phyloP scores from a whole-genome alignment of 2,329 filamentous ascomycete genomes.

The Berkeleyomyces basicola region DNA sequence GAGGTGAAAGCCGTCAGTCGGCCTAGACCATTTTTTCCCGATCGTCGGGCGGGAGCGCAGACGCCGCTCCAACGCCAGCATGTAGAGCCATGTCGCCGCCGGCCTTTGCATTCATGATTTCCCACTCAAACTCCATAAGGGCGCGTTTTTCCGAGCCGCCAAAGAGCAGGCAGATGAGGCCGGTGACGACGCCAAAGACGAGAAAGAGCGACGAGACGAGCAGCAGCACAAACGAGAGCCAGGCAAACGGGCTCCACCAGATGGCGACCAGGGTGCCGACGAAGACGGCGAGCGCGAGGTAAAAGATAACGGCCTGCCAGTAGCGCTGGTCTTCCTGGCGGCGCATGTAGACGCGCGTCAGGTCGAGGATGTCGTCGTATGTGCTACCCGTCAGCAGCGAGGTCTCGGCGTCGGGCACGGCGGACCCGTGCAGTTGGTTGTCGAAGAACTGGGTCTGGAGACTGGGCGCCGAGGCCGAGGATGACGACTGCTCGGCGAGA shows the following conservation, averaged over 20 bases:
- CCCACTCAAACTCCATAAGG: constrained; percentile 85
- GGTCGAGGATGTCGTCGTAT: constrained; percentile 52
- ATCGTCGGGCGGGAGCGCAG: neutral
- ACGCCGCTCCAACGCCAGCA: neutral
- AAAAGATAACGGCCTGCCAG: constrained; percentile 60
- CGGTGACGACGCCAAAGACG: constrained; percentile 61
- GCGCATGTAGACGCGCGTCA: constrained; percentile 48
- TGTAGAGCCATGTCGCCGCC: constrained; percentile 13
- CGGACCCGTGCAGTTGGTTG: constrained; percentile 20
- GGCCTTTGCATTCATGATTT: constrained; percentile 54
- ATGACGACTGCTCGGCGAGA: constrained; percentile 12
- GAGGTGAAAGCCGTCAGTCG: neutral
- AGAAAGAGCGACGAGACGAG: constrained; percentile 65
- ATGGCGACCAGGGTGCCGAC: constrained; percentile 63
- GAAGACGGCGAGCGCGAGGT: constrained; percentile 46
- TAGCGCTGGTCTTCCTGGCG: constrained; percentile 58
- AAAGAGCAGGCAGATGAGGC: constrained; percentile 74
- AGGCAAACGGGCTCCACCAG: constrained; percentile 70
- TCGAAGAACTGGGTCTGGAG: constrained; percentile 18
- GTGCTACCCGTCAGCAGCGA: constrained; percentile 17
- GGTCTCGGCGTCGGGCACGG: constrained; percentile 14
- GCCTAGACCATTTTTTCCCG: constrained; percentile 11
- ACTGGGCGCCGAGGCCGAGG: constrained; percentile 16
- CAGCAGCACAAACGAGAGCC: constrained; percentile 64
- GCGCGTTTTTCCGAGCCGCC: constrained; percentile 68